phyloP scores from a whole-genome alignment of 2,329 filamentous ascomycete genomes.

The Colletotrichum abscissum region DNA sequence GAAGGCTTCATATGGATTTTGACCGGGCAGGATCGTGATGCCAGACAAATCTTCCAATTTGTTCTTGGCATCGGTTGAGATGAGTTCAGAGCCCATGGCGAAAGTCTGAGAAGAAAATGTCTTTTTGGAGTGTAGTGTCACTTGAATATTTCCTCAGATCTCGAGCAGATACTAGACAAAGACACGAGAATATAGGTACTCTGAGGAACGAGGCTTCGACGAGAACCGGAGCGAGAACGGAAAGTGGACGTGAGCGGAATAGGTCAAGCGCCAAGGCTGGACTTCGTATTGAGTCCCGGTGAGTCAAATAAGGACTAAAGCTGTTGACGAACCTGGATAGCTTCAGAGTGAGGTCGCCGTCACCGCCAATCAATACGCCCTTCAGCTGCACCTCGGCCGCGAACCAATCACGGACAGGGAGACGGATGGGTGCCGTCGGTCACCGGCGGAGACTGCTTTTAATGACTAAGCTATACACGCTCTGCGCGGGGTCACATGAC shows the following conservation, averaged over 20 bases:
- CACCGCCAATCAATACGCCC: conserved; percentile 10
- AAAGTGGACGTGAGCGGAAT: neutral
- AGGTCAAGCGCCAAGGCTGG: neutral
- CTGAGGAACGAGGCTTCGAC: neutral
- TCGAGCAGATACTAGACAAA: neutral
- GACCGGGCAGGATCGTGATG: conserved; percentile 59
- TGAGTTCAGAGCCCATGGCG: conserved; percentile 50
- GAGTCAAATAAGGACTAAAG: neutral
- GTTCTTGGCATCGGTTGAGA: conserved; percentile 56
- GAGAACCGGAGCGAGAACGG: neutral
- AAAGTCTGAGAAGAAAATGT: no score
- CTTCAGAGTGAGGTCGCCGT: neutral
- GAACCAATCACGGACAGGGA: neutral
- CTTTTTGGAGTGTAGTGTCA: neutral
- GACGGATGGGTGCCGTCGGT: neutral
- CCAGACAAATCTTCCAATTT: conserved; percentile 67
- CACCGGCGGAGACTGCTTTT: neutral
- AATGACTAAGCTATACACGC: neutral
- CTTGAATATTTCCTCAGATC: neutral
- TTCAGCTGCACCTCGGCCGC: neutral
- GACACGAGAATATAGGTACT: neutral
- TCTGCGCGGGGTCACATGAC: neutral
- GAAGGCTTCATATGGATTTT: conserved; percentile 82
- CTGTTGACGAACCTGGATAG: neutral
- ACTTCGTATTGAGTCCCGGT: neutral